A percentile compares a stretch with the other conserved stretches of the same genome.
phyloP scores from a whole-genome alignment of 31 red algal species.

The Endocladia muricata region DNA sequence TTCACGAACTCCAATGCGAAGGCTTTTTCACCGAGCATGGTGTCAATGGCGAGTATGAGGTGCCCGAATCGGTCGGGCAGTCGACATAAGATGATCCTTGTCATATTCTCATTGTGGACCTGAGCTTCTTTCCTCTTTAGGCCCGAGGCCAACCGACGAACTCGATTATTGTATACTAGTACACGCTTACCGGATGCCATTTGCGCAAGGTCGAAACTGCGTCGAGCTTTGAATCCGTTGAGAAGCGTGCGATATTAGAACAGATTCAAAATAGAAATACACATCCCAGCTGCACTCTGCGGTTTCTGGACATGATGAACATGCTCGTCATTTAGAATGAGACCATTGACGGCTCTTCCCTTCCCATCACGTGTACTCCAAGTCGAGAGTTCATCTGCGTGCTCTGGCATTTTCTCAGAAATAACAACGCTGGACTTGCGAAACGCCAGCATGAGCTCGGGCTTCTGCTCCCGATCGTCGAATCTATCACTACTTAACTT shows the following conservation, averaged over 20 bases:
- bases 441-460: too few species aligned
- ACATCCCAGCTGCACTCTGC: neutral
- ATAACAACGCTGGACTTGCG: too few species aligned
- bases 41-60: neutral
- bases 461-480: too few species aligned
- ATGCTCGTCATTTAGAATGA: neutral
- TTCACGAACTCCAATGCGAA: slow-evolving; percentile 9
- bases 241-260: neutral
- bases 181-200: neutral
- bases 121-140: neutral
- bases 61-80: slow-evolving; percentile 3
- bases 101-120: neutral
- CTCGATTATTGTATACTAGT: too few species aligned
- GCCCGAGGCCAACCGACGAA: neutral
- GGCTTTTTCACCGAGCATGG: neutral
- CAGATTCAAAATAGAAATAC: neutral
- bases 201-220: slow-evolving; percentile 3
- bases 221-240: neutral
- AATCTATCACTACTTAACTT: too few species aligned
- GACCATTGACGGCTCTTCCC: neutral
- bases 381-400: neutral
- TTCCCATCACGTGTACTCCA: neutral
- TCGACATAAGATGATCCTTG: neutral
- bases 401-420: too few species aligned
- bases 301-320: neutral